These are phyloP conservation scores for Spirogloea muscicola DNA, from an alignment of 139 green algal genomes.

Conservation along the genomic window DNA sequence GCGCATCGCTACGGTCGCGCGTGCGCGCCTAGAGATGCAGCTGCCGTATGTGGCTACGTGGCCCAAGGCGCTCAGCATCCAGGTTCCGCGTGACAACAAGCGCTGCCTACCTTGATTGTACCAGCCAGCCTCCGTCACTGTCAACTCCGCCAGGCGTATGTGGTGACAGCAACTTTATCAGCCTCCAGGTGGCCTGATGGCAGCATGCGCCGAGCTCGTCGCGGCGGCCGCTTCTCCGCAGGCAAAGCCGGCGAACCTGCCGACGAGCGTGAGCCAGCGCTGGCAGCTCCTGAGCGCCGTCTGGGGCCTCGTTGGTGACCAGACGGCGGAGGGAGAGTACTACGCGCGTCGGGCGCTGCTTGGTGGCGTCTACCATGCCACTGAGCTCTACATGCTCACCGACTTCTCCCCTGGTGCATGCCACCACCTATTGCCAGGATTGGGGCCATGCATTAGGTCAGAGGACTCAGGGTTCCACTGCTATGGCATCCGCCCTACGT, in stretches of 20 bases:
- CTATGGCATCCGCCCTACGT: too few species aligned
- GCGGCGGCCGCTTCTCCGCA: neutral
- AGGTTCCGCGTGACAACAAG: too few species aligned
- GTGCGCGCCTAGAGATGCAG: conserved; percentile 21
- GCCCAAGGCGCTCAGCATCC: conserved; percentile 30
- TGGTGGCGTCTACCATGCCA: conserved; percentile 10
- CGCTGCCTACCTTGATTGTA: too few species aligned
- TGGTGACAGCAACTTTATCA: too few species aligned
- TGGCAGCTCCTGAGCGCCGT: conserved; percentile 20
- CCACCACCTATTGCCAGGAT: too few species aligned
- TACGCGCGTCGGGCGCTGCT: too few species aligned
- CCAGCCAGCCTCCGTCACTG: neutral
- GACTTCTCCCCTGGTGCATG: conserved; percentile 36
- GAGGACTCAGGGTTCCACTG: too few species aligned
- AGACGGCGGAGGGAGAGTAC: too few species aligned
- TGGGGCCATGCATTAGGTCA: too few species aligned
- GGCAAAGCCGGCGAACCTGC: conserved; percentile 16
- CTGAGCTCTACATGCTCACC: conserved; percentile 46
- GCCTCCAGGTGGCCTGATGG: neutral
- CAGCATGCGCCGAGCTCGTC: neutral
- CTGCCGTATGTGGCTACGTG: conserved; percentile 19
- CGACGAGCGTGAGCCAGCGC: conserved; percentile 1
- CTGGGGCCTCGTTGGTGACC: conserved; percentile 5
- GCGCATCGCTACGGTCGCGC: neutral
- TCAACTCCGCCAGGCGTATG: neutral